phyloP scores from a whole-genome alignment of 257 asterid species.

The Ligustrum vulgare region DNA sequence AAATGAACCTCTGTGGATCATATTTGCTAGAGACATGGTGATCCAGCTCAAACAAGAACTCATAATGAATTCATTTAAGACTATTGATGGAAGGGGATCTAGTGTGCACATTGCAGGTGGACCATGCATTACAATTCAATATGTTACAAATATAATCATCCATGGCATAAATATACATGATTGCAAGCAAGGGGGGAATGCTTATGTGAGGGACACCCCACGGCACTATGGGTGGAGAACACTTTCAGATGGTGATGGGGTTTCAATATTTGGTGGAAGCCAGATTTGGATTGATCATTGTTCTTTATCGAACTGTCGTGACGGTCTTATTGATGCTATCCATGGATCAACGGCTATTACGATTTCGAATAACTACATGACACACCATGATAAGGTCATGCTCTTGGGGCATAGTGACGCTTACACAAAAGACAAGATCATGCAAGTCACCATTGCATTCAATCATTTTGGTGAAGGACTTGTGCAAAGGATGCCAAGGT shows the following conservation, averaged over 20 bases:
- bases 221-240: conserved; percentile 78
- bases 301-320: conserved; percentile 69
- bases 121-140: conserved; percentile 77
- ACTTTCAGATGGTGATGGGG: conserved; percentile 78
- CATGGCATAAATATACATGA: conserved; percentile 84
- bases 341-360: conserved; percentile 86
- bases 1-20: conserved; percentile 74
- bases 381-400: conserved; percentile 90
- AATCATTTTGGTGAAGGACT: conserved; percentile 93
- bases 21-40: conserved; percentile 68
- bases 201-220: conserved; percentile 82
- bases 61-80: conserved; percentile 81
- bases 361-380: conserved; percentile 70
- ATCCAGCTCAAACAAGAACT: conserved; percentile 74
- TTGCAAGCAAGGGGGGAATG: conserved; percentile 80
- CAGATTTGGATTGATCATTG: conserved; percentile 91
- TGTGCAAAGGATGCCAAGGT: conserved; percentile 96
- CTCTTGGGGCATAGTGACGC: conserved; percentile 77
- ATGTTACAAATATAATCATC: conserved; percentile 70
- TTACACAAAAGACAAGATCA: conserved; percentile 56
- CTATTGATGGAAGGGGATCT: conserved; percentile 80
- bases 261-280: conserved; percentile 77
- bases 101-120: conserved; percentile 88
- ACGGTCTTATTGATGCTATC: conserved; percentile 80
- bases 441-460: conserved; percentile 92